These are phyloP conservation scores for Pontederia crassipes DNA, from an alignment of 176 grass and related monocot genomes.

Conservation along the genomic window DNA sequence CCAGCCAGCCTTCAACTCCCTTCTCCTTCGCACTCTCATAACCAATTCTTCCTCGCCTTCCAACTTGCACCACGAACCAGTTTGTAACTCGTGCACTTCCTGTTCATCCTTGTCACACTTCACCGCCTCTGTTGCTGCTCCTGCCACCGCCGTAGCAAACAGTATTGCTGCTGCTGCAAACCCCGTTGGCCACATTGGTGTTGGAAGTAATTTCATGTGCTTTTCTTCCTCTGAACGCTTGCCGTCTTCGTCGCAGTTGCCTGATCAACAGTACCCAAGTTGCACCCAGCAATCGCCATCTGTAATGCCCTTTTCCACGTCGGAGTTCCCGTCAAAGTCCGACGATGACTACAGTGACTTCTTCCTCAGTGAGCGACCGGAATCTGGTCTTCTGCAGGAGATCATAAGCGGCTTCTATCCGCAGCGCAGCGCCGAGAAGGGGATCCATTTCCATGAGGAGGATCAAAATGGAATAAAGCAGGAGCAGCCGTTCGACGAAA, in stretches of 20 bases:
- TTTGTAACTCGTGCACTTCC: neutral
- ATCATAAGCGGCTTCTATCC: constrained; percentile 70
- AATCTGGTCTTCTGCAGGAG: constrained; percentile 66
- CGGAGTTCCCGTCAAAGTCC: neutral
- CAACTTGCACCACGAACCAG: neutral
- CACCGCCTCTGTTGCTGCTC: neutral
- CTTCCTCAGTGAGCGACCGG: constrained; percentile 40
- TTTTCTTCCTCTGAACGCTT: neutral
- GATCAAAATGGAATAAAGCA: constrained; percentile 11
- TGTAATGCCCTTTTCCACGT: neutral
- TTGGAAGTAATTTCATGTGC: neutral
- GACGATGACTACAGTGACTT: constrained; percentile 30
- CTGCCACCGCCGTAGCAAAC: neutral
- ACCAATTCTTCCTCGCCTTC: constrained; percentile 20
- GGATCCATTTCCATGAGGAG: neutral
- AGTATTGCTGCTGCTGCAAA: neutral
- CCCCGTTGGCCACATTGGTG: neutral
- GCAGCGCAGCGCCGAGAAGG: neutral
- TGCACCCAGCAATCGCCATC: neutral
- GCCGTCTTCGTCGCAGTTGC: too few species aligned
- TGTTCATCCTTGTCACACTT: neutral
- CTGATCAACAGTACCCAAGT: neutral
- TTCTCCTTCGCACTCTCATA: constrained; percentile 46
- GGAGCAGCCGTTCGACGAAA: constrained; percentile 1
- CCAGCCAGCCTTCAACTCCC: constrained; percentile 11